phyloP scores from a whole-genome alignment of 768 basidiomycete genomes.

The Russula emetica region DNA sequence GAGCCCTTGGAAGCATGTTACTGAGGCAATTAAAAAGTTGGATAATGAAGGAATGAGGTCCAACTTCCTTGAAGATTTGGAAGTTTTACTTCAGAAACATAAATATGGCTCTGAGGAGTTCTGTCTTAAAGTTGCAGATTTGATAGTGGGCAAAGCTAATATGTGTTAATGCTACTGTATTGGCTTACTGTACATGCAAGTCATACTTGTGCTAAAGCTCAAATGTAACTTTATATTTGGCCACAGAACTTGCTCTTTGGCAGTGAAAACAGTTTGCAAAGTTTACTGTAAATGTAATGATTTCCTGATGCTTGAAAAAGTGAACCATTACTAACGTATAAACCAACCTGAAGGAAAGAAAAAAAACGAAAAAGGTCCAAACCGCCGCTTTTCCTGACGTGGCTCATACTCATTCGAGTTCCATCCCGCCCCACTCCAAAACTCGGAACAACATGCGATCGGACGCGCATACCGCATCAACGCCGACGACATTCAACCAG shows the following conservation, averaged over 20 bases:
- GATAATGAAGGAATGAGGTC: too few relatives aligned
- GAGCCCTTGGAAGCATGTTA: too few relatives aligned
- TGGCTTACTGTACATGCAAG: too few relatives aligned
- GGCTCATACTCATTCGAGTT: background rate
- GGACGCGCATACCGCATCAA: constrained; percentile 31
- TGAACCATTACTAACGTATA: background rate
- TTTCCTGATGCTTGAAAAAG: background rate
- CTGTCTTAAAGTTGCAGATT: too few relatives aligned
- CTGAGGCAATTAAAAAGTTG: too few relatives aligned
- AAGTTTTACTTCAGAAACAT: too few relatives aligned
- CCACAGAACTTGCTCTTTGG: background rate
- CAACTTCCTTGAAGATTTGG: too few relatives aligned
- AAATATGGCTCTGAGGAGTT: too few relatives aligned
- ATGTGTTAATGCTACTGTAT: too few relatives aligned
- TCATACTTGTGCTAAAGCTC: too few relatives aligned
- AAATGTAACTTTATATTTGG: too few relatives aligned
- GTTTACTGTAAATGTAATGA: background rate
- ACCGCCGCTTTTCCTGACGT: background rate
- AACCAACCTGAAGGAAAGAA: background rate
- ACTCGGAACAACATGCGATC: constrained; percentile 38
- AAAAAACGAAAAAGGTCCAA: background rate
- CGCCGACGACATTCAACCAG: constrained; percentile 40
- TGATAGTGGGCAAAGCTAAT: too few relatives aligned
- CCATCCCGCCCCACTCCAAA: constrained; percentile 43
- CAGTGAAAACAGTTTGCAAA: background rate